Evolutionary conservation across 352 stramenopile species (phyloP), one percentile per base, ranked within the genome.

Genomic region (Phytopythium helicoides): DNA sequence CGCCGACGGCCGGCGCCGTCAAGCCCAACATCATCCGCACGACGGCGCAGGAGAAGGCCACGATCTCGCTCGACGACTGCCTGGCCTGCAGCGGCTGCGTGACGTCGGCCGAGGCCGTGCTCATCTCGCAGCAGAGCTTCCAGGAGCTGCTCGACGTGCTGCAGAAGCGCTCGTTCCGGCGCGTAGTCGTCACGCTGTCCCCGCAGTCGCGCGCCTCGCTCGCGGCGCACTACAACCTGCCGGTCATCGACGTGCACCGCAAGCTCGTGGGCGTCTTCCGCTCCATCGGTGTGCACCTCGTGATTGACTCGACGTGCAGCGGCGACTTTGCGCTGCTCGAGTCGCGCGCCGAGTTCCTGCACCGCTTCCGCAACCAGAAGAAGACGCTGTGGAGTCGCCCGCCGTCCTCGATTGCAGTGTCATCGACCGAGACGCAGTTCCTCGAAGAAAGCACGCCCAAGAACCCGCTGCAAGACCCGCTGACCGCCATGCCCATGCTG

Each of bases 71-170:
- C 21, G 92, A 96, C 35, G 96, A 99, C 74, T 99, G 96, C 58
- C 88, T 99, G 36, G 96, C 96, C 1, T 99, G 96, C 76, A 97
- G 86, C 22, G 96, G 96, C 49, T 99, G 96, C 64, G 94, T 99
- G 45, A 99, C 96, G 49, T 98, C 95, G n/a, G 94, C 96, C 2
- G 96, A 99, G 78, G 96, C 95, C n/a, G 94, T 99, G n/a, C 73
- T 99, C 12, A 94, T 99, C 68, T 96, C 96, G 45, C 88, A 98
- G 61, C 93, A 98, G 64, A 97, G 97, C 68, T 94, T 71, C 38
- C 73, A 91, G 52, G 89, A 97, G 48, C 78, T 96, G 59, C 66
- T 98, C 14, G 67, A 81, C 26, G 76, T 82, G 45, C 61, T 92
- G 19, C 44, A 46, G 7, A 52, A 65, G 21, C 74, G 72, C 44